Evolutionary conservation across 345 rosid genomes (phyloP).

Genomic region (thale cress (Arabidopsis thaliana)): DNA sequence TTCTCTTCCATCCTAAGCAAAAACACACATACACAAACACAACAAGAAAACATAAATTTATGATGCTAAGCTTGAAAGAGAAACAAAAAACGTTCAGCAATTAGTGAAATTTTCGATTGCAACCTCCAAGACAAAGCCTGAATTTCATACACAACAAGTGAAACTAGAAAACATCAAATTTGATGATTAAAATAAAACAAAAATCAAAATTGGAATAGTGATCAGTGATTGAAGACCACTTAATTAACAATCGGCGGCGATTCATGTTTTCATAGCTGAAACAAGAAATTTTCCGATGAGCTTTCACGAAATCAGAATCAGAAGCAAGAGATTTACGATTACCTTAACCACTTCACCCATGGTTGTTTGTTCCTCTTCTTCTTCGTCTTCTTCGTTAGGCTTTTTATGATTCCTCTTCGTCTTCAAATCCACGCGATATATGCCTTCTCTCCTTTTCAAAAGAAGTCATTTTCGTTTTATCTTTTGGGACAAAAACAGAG

Average conservation of each 20-base stretch:
- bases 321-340: neutral
- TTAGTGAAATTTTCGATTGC: too few relatives aligned
- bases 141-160: too few relatives aligned
- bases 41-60: neutral
- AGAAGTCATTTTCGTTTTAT: neutral
- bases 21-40: neutral
- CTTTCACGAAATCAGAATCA: neutral
- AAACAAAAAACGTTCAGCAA: too few relatives aligned
- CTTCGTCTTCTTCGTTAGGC: neutral
- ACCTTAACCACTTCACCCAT: constrained; percentile 25
- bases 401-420: constrained; percentile 2
- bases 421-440: constrained; percentile 23
- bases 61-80: constrained; percentile 27
- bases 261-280: neutral
- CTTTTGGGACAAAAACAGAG: neutral
- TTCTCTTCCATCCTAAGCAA: constrained; percentile 47
- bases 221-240: neutral
- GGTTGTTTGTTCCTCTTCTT: neutral
- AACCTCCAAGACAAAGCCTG: too few relatives aligned
- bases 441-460: neutral
- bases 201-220: too few relatives aligned
- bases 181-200: neutral
- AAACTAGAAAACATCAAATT: neutral
- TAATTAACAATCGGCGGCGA: neutral
- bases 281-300: neutral